phyloP scores from a whole-genome alignment of 768 basidiomycete genomes.

The Serendipita sp. region DNA sequence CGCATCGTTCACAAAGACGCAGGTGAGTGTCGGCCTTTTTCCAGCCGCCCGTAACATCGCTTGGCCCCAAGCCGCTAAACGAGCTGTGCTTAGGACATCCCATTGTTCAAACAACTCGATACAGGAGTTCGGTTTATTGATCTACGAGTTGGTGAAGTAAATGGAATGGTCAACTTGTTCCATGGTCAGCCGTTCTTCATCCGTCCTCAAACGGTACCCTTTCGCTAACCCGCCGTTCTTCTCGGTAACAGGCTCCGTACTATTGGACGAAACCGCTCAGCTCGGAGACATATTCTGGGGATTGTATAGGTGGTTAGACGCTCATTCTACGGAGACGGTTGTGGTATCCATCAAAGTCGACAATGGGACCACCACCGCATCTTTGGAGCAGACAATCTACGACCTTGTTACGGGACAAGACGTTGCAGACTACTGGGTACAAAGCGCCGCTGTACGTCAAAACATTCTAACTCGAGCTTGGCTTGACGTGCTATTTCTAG shows the following conservation, averaged over 20 bases:
- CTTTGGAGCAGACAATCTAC: not conserved
- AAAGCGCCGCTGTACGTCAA: not conserved
- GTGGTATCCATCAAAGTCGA: constrained; percentile 1
- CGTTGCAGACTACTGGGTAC: not conserved
- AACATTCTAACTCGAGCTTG: not conserved
- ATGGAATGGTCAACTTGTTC: not conserved
- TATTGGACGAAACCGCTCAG: not conserved
- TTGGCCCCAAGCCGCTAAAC: too few relatives aligned
- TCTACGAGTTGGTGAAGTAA: not conserved
- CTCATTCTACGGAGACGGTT: constrained; percentile 3
- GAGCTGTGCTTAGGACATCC: not conserved
- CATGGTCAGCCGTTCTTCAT: not conserved
- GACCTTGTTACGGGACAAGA: constrained; percentile 1
- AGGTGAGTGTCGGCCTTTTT: not conserved
- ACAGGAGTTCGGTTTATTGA: not conserved
- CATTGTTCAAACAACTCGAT: constrained; percentile 3
- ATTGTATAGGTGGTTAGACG: constrained; percentile 1
- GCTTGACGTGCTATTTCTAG: not conserved
- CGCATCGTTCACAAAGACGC: not conserved
- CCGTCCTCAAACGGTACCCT: not conserved
- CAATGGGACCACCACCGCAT: not conserved
- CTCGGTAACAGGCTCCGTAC: not conserved
- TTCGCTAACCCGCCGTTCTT: not conserved
- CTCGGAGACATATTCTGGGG: constrained; percentile 1
- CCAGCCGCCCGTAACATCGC: too few relatives aligned